Evolutionary conservation across 371 early-diverging fungal genomes (phyloP).

Genomic region (Globomyces sp.): DNA sequence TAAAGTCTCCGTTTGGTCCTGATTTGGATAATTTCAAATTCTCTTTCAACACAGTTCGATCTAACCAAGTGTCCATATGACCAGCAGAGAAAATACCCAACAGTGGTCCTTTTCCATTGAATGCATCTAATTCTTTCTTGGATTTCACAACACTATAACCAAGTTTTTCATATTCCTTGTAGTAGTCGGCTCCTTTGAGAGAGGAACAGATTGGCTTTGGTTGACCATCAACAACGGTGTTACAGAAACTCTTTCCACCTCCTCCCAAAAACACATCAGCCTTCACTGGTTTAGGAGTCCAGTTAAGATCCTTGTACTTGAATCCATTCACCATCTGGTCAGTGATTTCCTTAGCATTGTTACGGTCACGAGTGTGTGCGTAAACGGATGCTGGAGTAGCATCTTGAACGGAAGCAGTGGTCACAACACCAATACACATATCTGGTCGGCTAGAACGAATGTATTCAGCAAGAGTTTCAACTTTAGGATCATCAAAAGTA

Average conservation of each 20-base stretch:
- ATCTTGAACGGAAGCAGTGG: constrained; percentile 68
- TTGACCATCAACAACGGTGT: background rate
- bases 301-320: constrained; percentile 15
- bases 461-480: constrained; percentile 64
- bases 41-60: constrained; percentile 61
- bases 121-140: constrained; percentile 52
- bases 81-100: constrained; percentile 66
- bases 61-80: constrained; percentile 70
- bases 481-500: constrained; percentile 33
- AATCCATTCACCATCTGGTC: constrained; percentile 63
- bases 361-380: constrained; percentile 60
- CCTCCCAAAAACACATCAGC: constrained; percentile 69
- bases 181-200: constrained; percentile 60
- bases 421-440: constrained; percentile 69
- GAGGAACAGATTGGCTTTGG: constrained; percentile 37
- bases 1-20: constrained; percentile 47
- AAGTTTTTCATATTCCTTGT: constrained; percentile 45
- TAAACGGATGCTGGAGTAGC: constrained; percentile 73
- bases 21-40: constrained; percentile 51
- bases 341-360: constrained; percentile 54
- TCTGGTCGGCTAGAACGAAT: constrained; percentile 64
- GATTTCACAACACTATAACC: constrained; percentile 63
- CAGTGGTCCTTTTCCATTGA: constrained; percentile 55
- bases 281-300: constrained; percentile 42
- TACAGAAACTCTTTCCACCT: constrained; percentile 32